Percentiles rank a stretch among this genome's conserved stretches.
Conservation (phyloP, 768 basidiomycete species). For the Russula dissimulans region DNA sequence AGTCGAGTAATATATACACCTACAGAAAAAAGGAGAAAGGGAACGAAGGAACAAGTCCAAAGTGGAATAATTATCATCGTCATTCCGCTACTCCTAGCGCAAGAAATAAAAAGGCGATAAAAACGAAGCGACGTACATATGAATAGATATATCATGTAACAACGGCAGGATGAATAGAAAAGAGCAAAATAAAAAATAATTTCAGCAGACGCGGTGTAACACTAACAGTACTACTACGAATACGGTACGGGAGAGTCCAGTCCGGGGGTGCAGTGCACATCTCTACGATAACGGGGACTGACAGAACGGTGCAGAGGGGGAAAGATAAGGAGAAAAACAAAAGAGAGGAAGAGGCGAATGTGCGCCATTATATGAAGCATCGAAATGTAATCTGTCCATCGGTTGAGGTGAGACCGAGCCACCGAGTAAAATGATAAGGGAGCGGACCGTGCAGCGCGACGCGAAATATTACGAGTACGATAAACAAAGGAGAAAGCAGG, state of each 20-base stretch:
- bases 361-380: neutral
- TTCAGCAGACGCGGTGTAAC: neutral
- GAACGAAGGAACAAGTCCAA: neutral
- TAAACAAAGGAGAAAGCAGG: neutral
- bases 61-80: neutral
- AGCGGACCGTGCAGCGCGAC: neutral
- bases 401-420: neutral
- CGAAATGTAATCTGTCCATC: conserved; percentile 2
- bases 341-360: neutral
- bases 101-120: neutral
- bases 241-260: neutral
- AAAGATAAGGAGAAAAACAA: neutral
- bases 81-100: conserved; percentile 7
- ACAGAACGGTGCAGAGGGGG: neutral
- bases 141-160: conserved; percentile 5
- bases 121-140: conserved; percentile 1
- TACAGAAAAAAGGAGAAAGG: neutral
- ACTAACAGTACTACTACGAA: neutral
- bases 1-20: neutral
- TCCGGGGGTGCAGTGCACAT: neutral
- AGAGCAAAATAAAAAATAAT: neutral
- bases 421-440: neutral
- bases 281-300: neutral
- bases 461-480: neutral
- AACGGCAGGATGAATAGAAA: no score